These are phyloP conservation scores for Aureobasidium uvarum DNA, from an alignment of 2,329 filamentous ascomycete species.

Conservation along the genomic window DNA sequence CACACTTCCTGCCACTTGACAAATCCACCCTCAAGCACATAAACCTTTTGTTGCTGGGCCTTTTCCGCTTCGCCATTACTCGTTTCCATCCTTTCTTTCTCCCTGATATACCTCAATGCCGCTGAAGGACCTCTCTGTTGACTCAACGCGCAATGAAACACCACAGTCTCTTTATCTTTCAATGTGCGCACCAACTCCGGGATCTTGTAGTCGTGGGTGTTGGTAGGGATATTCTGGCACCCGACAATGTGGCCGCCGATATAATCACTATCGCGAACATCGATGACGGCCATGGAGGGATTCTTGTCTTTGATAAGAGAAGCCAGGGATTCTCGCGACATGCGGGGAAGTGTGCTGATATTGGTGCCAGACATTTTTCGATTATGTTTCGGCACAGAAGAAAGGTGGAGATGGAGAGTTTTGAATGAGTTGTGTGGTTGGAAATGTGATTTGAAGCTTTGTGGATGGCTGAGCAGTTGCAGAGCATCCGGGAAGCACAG, in stretches of 20 bases:
- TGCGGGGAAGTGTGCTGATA: constrained; percentile 63
- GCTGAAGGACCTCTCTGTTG: constrained; percentile 60
- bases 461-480: too few relatives aligned
- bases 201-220: constrained; percentile 69
- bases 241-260: constrained; percentile 85
- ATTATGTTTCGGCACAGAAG: neutral
- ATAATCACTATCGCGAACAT: constrained; percentile 88
- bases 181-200: constrained; percentile 80
- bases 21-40: constrained; percentile 81
- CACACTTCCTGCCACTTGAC: constrained; percentile 80
- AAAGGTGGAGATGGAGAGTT: too few relatives aligned
- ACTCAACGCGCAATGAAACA: constrained; percentile 89
- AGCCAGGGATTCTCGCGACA: constrained; percentile 68
- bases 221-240: constrained; percentile 71
- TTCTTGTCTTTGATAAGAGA: constrained; percentile 51
- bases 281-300: constrained; percentile 66
- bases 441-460: neutral
- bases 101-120: constrained; percentile 74
- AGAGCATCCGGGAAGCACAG: too few relatives aligned
- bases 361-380: constrained; percentile 47
- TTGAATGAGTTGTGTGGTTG: neutral
- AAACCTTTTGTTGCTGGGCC: neutral
- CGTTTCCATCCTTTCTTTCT: constrained; percentile 58
- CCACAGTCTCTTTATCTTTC: constrained; percentile 72
- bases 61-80: constrained; percentile 19